A percentile compares a stretch with the other conserved stretches of the same genome.
These are phyloP conservation scores for Borealophlyctis nickersoniae DNA, from an alignment of 192 early-diverging fungal species.

Conservation along the genomic window DNA sequence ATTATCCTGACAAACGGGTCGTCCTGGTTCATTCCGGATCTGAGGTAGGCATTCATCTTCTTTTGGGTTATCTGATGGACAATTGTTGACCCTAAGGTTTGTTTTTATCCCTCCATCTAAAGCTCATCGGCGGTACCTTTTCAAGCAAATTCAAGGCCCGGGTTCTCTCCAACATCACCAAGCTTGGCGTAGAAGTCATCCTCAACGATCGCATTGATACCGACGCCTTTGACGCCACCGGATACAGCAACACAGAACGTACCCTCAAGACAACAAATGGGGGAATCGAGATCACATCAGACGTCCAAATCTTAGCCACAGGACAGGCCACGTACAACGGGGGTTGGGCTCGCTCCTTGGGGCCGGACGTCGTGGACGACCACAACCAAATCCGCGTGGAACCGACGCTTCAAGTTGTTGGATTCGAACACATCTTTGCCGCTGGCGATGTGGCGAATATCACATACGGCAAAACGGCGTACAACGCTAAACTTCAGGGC, in stretches of 20 bases:
- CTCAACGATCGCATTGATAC: conserved; percentile 52
- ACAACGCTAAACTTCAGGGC: too few relatives aligned
- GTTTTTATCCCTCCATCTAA: too few relatives aligned
- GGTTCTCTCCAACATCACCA: conserved; percentile 22
- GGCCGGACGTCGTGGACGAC: conserved; percentile 53
- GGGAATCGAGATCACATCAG: conserved; percentile 37
- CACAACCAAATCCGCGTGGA: conserved; percentile 57
- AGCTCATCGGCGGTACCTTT: conserved; percentile 14
- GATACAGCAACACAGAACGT: too few relatives aligned
- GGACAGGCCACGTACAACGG: conserved; percentile 73
- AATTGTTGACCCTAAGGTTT: neutral
- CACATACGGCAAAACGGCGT: conserved; percentile 51
- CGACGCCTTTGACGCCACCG: neutral
- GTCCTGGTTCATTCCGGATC: conserved; percentile 62
- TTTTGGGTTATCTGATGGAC: neutral
- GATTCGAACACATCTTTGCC: conserved; percentile 68
- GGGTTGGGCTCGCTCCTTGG: conserved; percentile 55
- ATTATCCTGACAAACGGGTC: conserved; percentile 59
- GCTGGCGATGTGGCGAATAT: conserved; percentile 64
- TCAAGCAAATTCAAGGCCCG: conserved; percentile 12
- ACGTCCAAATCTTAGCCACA: conserved; percentile 69
- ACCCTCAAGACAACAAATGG: conserved; percentile 31
- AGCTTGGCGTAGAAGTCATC: conserved; percentile 46
- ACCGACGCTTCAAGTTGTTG: conserved; percentile 65
- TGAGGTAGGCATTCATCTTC: conserved; percentile 42